Evolutionary conservation across 495 filamentous ascomycete genomes (phyloP), one percentile per base, ranked within the genome.

Genomic region (Aspergillus cavernicola): DNA sequence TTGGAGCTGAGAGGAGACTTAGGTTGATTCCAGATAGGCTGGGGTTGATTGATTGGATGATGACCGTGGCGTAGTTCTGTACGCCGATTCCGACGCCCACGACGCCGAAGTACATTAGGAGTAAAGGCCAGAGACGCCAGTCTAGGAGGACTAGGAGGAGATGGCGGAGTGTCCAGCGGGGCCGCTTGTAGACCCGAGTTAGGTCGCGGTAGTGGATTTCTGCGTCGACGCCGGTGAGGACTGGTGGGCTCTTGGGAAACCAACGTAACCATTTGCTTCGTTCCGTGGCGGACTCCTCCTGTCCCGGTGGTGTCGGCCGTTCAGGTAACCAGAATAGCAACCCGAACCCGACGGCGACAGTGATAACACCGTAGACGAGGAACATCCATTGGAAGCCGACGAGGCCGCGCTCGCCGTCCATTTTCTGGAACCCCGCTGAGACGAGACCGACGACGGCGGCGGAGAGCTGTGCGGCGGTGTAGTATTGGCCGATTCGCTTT

Each of bases 381-480:
- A 96, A 95, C 91, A 96, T 95, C 91, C 91, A 96, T 55, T 89
- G 85, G 65, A 90, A 96, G 12, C 91, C 91, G 3, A 88, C 86
- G 5, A 92, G 75, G 9, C 91, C 90, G 12, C 79, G 76, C 2
- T 72, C 61, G 8, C 88, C 88, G 61, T 96, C 89, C 86, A 96
- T 92, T 59, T 93, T 70, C 64, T 95, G 89, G 64, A 96, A 95
- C 0, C 91, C 91, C 0, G 90, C 90, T 11, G 90, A 93, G 16
- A 95, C 92, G 8, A 95, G 76, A 4, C 91, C 90, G 7, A 92
- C 91, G 6, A 95, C 90, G 1, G 91, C 87, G 0, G 91, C 92
- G 6, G 91, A 95, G 13, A 96, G 80, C 65, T 95, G 91, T 3
- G 89, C 79, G 2, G 91, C 91, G 4, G 91, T 95, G 64, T 89